These are phyloP conservation scores for Chlorella sp. DNA, from an alignment of 139 green algal genomes.

Conservation along the genomic window DNA sequence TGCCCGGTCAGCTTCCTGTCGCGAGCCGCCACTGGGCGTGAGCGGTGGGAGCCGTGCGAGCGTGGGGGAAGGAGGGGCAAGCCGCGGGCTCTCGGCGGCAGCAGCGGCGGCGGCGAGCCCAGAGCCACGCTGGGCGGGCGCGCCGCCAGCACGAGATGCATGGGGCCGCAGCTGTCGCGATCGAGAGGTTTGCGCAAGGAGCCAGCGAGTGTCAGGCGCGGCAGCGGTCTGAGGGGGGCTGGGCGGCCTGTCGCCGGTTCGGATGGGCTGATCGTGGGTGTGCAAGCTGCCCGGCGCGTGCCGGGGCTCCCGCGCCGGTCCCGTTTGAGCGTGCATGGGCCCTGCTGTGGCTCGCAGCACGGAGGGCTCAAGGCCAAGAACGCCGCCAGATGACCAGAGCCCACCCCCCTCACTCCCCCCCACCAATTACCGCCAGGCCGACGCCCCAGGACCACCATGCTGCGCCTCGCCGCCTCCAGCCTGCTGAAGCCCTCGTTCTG, in stretches of 20 bases:
- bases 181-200: background rate
- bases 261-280: background rate
- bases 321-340: too few relatives aligned
- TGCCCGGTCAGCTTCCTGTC: background rate
- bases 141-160: background rate
- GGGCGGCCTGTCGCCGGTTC: too few relatives aligned
- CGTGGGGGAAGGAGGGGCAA: background rate
- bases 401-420: too few relatives aligned
- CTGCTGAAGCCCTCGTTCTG: too few relatives aligned
- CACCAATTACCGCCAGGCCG: too few relatives aligned
- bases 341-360: too few relatives aligned
- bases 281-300: background rate
- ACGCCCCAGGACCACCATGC: too few relatives aligned
- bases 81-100: background rate
- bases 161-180: background rate
- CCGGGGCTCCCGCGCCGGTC: too few relatives aligned
- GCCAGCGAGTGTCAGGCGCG: background rate
- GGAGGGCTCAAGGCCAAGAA: too few relatives aligned
- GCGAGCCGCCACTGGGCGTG: background rate
- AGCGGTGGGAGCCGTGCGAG: background rate
- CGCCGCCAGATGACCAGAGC: too few relatives aligned
- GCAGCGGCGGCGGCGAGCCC: background rate
- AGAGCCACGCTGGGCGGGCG: background rate
- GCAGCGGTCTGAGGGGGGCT: background rate
- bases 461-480: too few relatives aligned